Percentiles rank a stretch among this genome's conserved stretches.
These are phyloP conservation scores for Cerioporus squamosus DNA, from an alignment of 1,284 basidiomycete genomes.

Conservation along the genomic window DNA sequence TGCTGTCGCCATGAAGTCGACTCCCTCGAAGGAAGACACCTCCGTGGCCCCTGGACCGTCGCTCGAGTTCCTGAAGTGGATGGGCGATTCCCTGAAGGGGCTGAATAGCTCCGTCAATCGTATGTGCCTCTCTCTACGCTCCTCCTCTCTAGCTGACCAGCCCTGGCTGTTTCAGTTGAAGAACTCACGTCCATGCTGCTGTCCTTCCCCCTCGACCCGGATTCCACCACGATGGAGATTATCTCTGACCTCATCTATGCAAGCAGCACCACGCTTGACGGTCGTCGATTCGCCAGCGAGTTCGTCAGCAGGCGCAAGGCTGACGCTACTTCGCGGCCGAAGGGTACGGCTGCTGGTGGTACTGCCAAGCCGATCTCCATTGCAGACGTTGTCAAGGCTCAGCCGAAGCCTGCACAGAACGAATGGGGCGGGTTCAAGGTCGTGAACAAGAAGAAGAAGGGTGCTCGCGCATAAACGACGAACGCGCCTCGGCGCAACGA, in stretches of 20 bases:
- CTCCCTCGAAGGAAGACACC: conserved; percentile 58
- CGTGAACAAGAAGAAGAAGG: conserved; percentile 92
- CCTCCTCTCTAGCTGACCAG: conserved; percentile 12
- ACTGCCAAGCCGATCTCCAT: conserved; percentile 67
- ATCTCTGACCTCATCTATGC: conserved; percentile 94
- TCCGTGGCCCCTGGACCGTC: conserved; percentile 66
- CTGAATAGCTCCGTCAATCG: conserved; percentile 82
- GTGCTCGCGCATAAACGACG: conserved; percentile 47
- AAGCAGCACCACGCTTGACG: conserved; percentile 93
- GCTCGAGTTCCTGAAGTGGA: conserved; percentile 92
- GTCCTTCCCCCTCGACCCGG: conserved; percentile 89
- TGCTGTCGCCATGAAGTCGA: conserved; percentile 46
- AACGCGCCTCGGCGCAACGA: no score
- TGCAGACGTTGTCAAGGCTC: conserved; percentile 88
- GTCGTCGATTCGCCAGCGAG: conserved; percentile 91
- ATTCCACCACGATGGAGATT: conserved; percentile 81
- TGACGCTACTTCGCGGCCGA: conserved; percentile 62
- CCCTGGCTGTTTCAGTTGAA: conserved; percentile 65
- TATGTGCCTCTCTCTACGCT: conserved; percentile 41
- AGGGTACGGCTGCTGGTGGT: conserved; percentile 44
- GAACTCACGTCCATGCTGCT: conserved; percentile 93
- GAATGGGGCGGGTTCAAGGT: conserved; percentile 90
- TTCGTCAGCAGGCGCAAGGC: conserved; percentile 87
- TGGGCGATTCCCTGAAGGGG: conserved; percentile 87
- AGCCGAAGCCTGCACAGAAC: conserved; percentile 73